Conservation (phyloP, 805 yeast genomes). For the Suhomyces vadensis region DNA sequence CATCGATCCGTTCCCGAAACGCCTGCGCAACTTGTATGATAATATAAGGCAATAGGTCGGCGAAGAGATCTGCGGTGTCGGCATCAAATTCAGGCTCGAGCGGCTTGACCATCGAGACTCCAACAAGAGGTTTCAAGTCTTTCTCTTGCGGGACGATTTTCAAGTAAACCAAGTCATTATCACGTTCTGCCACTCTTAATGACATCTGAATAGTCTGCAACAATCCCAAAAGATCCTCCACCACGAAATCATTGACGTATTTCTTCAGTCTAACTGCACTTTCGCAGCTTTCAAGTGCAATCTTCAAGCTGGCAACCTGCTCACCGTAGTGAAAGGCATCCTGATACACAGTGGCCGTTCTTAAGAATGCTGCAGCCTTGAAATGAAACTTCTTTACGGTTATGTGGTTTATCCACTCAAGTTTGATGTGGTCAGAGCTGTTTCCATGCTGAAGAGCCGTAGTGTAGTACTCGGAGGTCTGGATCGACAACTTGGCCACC, state of each 20-base stretch:
- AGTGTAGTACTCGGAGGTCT: conserved; percentile 58
- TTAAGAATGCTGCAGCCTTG: conserved; percentile 65
- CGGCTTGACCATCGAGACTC: conserved; percentile 59
- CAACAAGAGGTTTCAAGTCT: conserved; percentile 43
- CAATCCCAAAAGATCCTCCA: conserved; percentile 56
- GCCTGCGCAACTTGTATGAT: conserved; percentile 68
- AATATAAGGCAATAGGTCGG: conserved; percentile 62
- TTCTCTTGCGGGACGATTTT: conserved; percentile 55
- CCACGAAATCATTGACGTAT: conserved; percentile 43
- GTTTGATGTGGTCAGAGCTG: conserved; percentile 47
- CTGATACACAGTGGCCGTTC: conserved; percentile 55
- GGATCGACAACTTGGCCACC: conserved; percentile 64
- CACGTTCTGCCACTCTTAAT: conserved; percentile 62
- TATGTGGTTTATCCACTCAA: conserved; percentile 67
- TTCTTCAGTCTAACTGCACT: conserved; percentile 42
- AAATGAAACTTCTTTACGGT: conserved; percentile 65
- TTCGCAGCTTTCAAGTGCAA: conserved; percentile 40
- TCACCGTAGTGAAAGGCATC: conserved; percentile 62
- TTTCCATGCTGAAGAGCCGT: conserved; percentile 41
- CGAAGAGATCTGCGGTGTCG: conserved; percentile 1
- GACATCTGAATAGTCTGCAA: conserved; percentile 43
- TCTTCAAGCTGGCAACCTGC: conserved; percentile 59
- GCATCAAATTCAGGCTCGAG: conserved; percentile 26
- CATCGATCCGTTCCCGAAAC: conserved; percentile 63
- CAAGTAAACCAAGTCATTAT: conserved; percentile 77